These are phyloP conservation scores for Fusarium dimerum DNA, from an alignment of 2,329 filamentous ascomycete genomes.

Conservation along the genomic window DNA sequence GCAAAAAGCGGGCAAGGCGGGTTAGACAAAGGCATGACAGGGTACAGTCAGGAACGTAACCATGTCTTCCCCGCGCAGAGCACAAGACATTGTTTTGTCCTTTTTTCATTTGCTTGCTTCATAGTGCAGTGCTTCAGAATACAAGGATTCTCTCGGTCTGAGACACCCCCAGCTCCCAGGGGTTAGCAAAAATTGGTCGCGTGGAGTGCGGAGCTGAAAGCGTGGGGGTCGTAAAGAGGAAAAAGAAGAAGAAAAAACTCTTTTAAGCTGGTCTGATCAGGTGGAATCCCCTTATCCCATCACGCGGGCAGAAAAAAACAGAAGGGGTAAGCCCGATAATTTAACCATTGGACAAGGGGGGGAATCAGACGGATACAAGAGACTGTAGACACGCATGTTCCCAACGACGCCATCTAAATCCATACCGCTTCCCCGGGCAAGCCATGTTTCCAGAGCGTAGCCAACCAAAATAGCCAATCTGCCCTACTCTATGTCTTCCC, in stretches of 20 bases:
- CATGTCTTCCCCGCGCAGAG: too few relatives aligned
- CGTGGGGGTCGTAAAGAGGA: slow-evolving; percentile 15
- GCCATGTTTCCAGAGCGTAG: background rate
- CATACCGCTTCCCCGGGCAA: background rate
- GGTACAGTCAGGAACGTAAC: too few relatives aligned
- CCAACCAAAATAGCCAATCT: background rate
- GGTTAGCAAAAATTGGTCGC: slow-evolving; percentile 13
- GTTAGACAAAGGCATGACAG: too few relatives aligned
- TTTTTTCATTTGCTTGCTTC: too few relatives aligned
- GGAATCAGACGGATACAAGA: too few relatives aligned
- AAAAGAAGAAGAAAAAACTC: background rate
- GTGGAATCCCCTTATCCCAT: slow-evolving; percentile 7
- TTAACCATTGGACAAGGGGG: background rate
- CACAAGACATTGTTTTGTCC: too few relatives aligned
- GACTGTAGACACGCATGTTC: background rate
- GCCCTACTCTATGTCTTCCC: background rate
- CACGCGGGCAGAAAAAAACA: slow-evolving; percentile 9
- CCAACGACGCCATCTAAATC: background rate
- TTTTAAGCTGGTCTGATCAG: slow-evolving; percentile 10
- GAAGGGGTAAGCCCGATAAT: slow-evolving; percentile 8
- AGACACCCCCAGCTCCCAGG: background rate
- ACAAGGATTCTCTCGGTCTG: too few relatives aligned
- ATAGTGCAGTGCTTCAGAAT: too few relatives aligned
- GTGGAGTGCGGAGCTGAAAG: slow-evolving; percentile 15
- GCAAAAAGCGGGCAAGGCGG: too few relatives aligned